Conservation (phyloP, 345 rosid genomes). For the Brassica rapa region DNA sequence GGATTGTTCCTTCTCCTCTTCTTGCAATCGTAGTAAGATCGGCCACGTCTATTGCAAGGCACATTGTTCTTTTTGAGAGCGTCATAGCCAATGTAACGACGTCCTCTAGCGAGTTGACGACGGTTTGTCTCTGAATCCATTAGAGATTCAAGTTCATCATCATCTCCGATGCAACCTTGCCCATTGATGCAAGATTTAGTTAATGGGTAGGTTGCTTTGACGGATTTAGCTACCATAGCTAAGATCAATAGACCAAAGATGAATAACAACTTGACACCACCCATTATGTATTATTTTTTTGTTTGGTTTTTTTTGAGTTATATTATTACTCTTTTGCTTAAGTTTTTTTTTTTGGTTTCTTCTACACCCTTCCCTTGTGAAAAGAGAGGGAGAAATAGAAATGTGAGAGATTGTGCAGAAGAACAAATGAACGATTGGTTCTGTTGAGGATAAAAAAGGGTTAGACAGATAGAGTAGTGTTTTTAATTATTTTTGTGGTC, state of each 20-base stretch:
- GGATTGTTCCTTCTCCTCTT: slow-evolving; percentile 45
- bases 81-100: slow-evolving; percentile 50
- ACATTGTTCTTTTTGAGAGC: slow-evolving; percentile 43
- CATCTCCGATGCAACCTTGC: slow-evolving; percentile 41
- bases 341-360: slow-evolving; percentile 23
- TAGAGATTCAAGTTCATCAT: slow-evolving; percentile 40
- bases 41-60: slow-evolving; percentile 55
- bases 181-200: slow-evolving; percentile 34
- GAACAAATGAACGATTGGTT: slow-evolving; percentile 33
- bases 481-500: slow-evolving; percentile 34
- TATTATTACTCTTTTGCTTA: background rate
- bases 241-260: slow-evolving; percentile 39
- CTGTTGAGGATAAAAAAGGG: slow-evolving; percentile 33
- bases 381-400: slow-evolving; percentile 41
- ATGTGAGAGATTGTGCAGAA: slow-evolving; percentile 30
- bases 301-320: background rate
- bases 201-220: slow-evolving; percentile 33
- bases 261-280: slow-evolving; percentile 37
- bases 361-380: slow-evolving; percentile 48
- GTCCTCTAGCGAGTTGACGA: slow-evolving; percentile 35
- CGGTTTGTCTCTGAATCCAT: slow-evolving; percentile 48
- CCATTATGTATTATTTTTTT: slow-evolving; percentile 30
- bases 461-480: slow-evolving; percentile 28
- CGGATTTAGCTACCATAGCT: slow-evolving; percentile 34
- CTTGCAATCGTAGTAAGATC: slow-evolving; percentile 57